A percentile compares a stretch with the other conserved stretches of the same genome.
Evolutionary conservation across 1,284 basidiomycete species (phyloP).

Genomic region (Trichosporon ovoides): DNA sequence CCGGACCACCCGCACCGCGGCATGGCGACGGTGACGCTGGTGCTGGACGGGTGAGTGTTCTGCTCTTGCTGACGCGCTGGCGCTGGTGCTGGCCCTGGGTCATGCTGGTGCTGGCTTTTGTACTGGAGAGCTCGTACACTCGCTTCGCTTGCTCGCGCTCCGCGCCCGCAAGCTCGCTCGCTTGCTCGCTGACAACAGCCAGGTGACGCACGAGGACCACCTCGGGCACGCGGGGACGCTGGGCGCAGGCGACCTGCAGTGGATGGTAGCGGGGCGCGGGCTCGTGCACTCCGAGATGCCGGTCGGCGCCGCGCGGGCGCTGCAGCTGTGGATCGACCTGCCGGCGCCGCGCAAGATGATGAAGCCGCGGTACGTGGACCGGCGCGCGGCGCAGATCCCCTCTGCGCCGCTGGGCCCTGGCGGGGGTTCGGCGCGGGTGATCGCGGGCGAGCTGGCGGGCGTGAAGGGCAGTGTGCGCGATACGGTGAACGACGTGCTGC

Average conservation of each 20-base stretch:
- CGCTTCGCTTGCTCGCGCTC: neutral
- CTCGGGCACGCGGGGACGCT: conserved; percentile 76
- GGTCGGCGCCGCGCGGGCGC: conserved; percentile 54
- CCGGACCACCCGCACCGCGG: conserved; percentile 80
- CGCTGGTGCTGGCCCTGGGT: neutral
- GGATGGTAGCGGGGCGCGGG: conserved; percentile 78
- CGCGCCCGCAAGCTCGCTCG: too few relatives aligned
- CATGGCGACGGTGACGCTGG: conserved; percentile 69
- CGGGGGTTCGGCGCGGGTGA: conserved; percentile 53
- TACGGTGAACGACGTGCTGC: conserved; percentile 59
- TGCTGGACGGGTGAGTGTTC: conserved; percentile 66
- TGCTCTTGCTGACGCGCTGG: too few relatives aligned
- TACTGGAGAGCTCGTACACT: neutral
- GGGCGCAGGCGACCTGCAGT: conserved; percentile 79
- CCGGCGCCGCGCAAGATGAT: conserved; percentile 82
- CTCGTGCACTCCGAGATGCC: conserved; percentile 84
- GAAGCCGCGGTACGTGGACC: conserved; percentile 49
- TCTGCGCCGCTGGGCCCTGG: neutral
- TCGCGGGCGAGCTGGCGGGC: conserved; percentile 79
- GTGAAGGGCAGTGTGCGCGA: conserved; percentile 67
- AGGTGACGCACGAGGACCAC: conserved; percentile 77
- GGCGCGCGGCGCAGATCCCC: conserved; percentile 26
- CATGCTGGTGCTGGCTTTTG: too few relatives aligned
- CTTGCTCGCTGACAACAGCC: neutral
- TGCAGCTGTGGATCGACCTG: conserved; percentile 92